These are phyloP conservation scores for Scutellaria minor DNA, from an alignment of 257 asterid species.

Conservation along the genomic window DNA sequence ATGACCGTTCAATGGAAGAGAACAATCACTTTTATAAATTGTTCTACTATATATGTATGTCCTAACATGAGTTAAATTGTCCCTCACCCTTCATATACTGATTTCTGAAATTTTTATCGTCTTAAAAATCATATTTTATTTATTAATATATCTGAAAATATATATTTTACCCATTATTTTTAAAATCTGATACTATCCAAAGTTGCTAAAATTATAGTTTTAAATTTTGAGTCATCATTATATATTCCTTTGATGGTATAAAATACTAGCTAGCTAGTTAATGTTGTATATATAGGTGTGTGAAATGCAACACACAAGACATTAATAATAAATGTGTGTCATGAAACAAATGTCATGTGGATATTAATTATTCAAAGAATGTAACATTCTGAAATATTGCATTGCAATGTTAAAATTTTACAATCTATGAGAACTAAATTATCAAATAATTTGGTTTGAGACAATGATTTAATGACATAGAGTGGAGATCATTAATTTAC, in stretches of 20 bases:
- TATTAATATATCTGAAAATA: neutral
- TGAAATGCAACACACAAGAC: neutral
- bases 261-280: neutral
- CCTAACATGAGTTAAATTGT: no score
- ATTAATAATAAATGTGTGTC: neutral
- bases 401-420: neutral
- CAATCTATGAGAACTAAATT: neutral
- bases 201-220: neutral
- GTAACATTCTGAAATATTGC: neutral
- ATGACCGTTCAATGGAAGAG: neutral
- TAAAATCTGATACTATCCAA: neutral
- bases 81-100: no score
- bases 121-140: neutral
- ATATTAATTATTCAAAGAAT: neutral
- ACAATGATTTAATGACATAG: conserved; percentile 19
- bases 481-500: conserved; percentile 34
- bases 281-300: neutral
- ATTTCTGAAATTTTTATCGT: neutral
- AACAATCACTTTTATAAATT: neutral
- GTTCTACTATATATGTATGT: no score
- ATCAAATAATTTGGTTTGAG: conserved; percentile 13
- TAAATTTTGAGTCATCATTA: no score
- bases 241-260: conserved; percentile 1
- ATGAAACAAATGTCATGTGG: no score
- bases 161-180: neutral